Percentiles rank a stretch among this genome's conserved stretches.
These are phyloP conservation scores for Emergomyces pasteurianus DNA, from an alignment of 2,329 filamentous ascomycete genomes.

Conservation along the genomic window DNA sequence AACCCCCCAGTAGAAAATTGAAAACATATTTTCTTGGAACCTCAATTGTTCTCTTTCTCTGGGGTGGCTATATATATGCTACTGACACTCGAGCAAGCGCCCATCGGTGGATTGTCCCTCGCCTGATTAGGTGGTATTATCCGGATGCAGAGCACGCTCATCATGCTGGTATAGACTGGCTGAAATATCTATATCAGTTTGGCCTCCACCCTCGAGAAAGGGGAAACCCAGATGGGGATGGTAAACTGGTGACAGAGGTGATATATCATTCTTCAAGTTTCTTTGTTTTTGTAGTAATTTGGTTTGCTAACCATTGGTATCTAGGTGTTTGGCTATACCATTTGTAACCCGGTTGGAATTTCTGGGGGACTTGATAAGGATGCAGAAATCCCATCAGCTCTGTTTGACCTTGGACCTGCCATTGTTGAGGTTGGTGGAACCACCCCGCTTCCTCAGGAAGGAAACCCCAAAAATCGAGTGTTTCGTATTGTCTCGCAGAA, in stretches of 20 bases:
- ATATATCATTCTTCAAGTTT: not conserved
- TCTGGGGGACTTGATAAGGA: constrained; percentile 96
- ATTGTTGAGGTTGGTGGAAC: constrained; percentile 88
- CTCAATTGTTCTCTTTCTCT: constrained; percentile 37
- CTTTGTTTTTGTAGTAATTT: not conserved
- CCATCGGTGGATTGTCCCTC: constrained; percentile 54
- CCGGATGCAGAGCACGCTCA: constrained; percentile 71
- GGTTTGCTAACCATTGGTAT: constrained; percentile 2
- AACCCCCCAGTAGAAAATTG: not conserved
- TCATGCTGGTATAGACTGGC: constrained; percentile 56
- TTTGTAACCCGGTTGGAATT: constrained; percentile 83
- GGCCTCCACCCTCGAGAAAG: constrained; percentile 76
- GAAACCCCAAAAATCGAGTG: constrained; percentile 77
- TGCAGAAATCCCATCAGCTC: constrained; percentile 70
- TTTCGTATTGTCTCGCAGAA: constrained; percentile 76
- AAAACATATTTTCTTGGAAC: constrained; percentile 31
- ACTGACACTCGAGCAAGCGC: constrained; percentile 62
- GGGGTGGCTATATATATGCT: constrained; percentile 52
- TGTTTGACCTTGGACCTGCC: constrained; percentile 74
- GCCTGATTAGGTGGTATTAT: constrained; percentile 29
- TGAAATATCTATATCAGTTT: constrained; percentile 62
- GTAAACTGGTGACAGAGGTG: constrained; percentile 43
- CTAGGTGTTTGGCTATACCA: constrained; percentile 60
- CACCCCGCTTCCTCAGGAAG: constrained; percentile 74
- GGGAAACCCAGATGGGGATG: constrained; percentile 43